Base-by-base conservation (phyloP, 2,329 filamentous ascomycete species). In the Diaporthe helianthi region DNA sequence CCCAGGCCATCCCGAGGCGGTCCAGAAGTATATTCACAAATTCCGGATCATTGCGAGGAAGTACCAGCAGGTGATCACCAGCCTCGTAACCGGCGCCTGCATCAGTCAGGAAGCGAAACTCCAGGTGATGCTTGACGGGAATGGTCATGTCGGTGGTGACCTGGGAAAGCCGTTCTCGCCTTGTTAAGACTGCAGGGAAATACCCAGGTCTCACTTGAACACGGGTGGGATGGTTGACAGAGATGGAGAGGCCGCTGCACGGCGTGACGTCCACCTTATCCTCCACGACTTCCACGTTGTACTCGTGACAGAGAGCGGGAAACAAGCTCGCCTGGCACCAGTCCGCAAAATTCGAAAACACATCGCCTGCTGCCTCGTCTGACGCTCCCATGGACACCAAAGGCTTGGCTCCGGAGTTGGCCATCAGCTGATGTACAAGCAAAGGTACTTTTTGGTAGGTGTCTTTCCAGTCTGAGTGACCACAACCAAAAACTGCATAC, bases 31-130 rank as follows among this genome's bases (percentile, higher is more conserved):
- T 24, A 6, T 49, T 36, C 26, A 65, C 60, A 17, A 65, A 24
- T 6, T 26, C 12, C 13, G 60, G 19, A 10, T 52, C 24, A 46
- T 38, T 52, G 5, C 41, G 46, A 65, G 60, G 60, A n/a, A 65
- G 44, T 22, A 65, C 44, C 44, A 65, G 24, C 4, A 65, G 24
- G 38, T 65, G 60, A 15, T 65, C 60, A 5, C 60, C 60, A 9
- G 60, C 29, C 17, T n/a, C 29, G 19, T 65, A 65, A 2, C 36
- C 60, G 24, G 15, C 33, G n/a, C 22, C 49, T 29, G 51, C 10
- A 36, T 31, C 29, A 8, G 41, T 9, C 29, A 15, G 24, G 29
- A 65, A 31, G 13, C 44, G 46, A 5, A 65, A 19, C 41, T 65
- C 60, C 7, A 65, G 17, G 15, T 65, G 60, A 36, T 49, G 60